Base-by-base conservation (phyloP, 495 filamentous ascomycete genomes). In the Aspergillus leporis region DNA sequence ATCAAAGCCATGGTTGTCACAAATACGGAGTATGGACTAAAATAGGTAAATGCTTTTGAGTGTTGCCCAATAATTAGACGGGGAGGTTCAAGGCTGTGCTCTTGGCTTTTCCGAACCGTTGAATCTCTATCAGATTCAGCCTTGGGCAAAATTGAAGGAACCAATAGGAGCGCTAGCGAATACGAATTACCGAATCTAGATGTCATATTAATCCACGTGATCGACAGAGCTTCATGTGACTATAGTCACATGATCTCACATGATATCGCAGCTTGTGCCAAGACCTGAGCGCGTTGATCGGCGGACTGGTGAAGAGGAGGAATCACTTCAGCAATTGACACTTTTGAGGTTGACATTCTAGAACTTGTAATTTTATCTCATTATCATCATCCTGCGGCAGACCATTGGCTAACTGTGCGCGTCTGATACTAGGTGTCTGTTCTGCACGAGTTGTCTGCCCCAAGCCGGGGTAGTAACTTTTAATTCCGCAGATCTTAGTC, bases 121-220 rank as follows among this genome's bases (percentile, higher is more conserved):
- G 34, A 36, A 36, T 14, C 9, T 8, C 34, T 12, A 14, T 14
- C 34, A 36, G 34, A 36, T 55, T 28, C 18, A 43, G 43, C 19
- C 52, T 28, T 21, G 25, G 13, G 21, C 13, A 12, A 12, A 32
- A n/a, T 34, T 7, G 47, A 32, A 16, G 19, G 32, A 9, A 34
- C 63, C 59, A 61, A 61, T 61, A 47, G 59, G 0, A 41, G 19
- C n/a, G 13, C 14, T 40, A 30, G 22, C 59, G 59, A 57, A 55
- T 65, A 65, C 63, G 63, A 62, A 6, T n/a, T 32, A 5, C 30
- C 62, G 32, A 32, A 51, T 54, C 47, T 14, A n/a, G 34, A 25
- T 7, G 22, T 18, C 38, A 45, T 36, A 13, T 0, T 7, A 8
- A 16, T 9, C 14, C 40, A 31, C 30, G 38, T 40, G 34, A 31